A percentile compares a stretch with the other conserved stretches of the same genome.
Evolutionary conservation across 2,329 filamentous ascomycete genomes (phyloP).

Genomic region (Aspergillus hiratsukae): DNA sequence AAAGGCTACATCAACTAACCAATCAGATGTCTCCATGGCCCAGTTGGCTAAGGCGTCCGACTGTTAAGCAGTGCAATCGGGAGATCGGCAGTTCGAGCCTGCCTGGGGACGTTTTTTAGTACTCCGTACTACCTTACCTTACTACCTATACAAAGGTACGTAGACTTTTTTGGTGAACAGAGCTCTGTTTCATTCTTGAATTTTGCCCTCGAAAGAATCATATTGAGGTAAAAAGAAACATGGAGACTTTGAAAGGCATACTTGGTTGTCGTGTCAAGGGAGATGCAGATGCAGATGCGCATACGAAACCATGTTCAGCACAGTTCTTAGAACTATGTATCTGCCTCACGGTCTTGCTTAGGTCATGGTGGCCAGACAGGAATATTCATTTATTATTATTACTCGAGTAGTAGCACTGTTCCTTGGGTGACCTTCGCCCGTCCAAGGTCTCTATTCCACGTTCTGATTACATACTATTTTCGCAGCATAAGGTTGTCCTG

Average conservation of each 20-base stretch:
- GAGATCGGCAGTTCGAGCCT: background rate
- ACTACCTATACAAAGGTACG: no score
- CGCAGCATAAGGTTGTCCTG: background rate
- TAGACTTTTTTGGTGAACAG: background rate
- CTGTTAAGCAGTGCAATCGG: background rate
- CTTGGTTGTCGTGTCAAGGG: no score
- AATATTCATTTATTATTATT: no score
- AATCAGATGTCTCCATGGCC: background rate
- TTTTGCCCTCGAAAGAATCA: background rate
- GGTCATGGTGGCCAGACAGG: no score
- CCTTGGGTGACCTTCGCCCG: background rate
- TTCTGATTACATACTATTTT: background rate
- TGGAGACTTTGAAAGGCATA: no score
- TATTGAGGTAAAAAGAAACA: background rate
- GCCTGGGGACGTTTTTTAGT: background rate
- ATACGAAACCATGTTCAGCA: background rate
- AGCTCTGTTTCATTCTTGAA: background rate
- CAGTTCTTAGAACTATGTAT: background rate
- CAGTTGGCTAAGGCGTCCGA: background rate
- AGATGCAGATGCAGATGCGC: no score
- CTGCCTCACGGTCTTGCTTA: no score
- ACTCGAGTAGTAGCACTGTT: no score
- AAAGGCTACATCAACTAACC: background rate
- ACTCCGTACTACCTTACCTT: background rate
- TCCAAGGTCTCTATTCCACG: background rate